Conservation (phyloP, 116 monocot genomes). For the Phalaenopsis hybrid region DNA sequence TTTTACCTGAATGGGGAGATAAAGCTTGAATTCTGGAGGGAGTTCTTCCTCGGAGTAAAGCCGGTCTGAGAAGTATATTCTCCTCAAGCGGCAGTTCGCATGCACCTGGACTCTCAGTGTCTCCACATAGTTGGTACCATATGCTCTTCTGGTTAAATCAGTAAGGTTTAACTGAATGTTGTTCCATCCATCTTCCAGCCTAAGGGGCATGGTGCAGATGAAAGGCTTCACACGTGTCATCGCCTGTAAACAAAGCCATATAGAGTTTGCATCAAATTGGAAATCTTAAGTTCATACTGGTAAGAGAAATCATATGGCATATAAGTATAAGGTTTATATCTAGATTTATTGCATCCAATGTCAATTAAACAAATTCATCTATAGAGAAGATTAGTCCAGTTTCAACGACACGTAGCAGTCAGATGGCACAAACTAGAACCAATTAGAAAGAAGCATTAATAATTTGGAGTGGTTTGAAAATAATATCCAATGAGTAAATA, state of each 20-base stretch:
- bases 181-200: slow-evolving; percentile 93
- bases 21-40: slow-evolving; percentile 93
- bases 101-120: slow-evolving; percentile 91
- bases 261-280: neutral
- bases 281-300: no score
- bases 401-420: no score
- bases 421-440: no score
- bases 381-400: no score
- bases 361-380: no score
- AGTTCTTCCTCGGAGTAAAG: slow-evolving; percentile 98
- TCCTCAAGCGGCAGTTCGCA: slow-evolving; percentile 90
- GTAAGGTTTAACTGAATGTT: slow-evolving; percentile 90
- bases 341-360: no score
- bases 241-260: slow-evolving; percentile 28
- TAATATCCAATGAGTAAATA: no score
- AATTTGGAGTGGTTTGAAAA: no score
- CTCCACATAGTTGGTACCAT: slow-evolving; percentile 98
- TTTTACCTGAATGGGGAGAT: slow-evolving; percentile 86
- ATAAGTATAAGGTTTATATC: no score
- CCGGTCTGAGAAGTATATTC: slow-evolving; percentile 96
- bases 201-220: slow-evolving; percentile 96
- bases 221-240: slow-evolving; percentile 92
- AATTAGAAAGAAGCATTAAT: no score
- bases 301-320: no score
- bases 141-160: slow-evolving; percentile 87